Evolutionary conservation across 805 yeast genomes (phyloP), one percentile per base, ranked within the genome.

Genomic region (Cyberlindnera samutprakarnensis): DNA sequence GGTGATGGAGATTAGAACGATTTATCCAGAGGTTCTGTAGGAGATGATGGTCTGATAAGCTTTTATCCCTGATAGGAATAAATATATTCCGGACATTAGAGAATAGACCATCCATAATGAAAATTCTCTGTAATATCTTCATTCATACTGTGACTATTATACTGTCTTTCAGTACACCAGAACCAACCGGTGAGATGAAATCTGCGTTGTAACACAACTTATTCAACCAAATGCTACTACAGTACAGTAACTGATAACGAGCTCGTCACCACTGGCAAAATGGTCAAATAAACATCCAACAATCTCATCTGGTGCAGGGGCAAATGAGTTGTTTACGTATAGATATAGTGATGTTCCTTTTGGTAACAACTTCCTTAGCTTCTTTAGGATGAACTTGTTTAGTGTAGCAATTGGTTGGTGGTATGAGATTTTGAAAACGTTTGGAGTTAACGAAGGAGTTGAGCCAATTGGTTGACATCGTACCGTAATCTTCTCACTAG

Each of bases 401-500:
- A 73, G 49, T 2, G 74, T 68, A 4, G 66, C 57, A 30, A 71
- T 64, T 5, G 64, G 64, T 36, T 69, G 75, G 19, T 58, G 55
- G 15, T 62, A 49, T 11, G 73, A 63, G 3, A 72, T 70, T 36
- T 63, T 66, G 46, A 70, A 75, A 1, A 70, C 59, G 3, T 61
- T 55, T 0, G 82, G 82, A 2, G 48, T 55, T 4, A 78, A 56
- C 4, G 59, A 56, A 1, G 70, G 68, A 0, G 75, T 62, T 1
- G 80, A 67, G 0, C 84, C 84, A 21, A 78, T 70, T 2, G 84
- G 68, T 38, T 68, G 72, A 44, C 78, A 72, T 22, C 83, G 52
- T 7, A 76, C 56, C 1, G 70, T 63, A 12, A 75, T 42, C 26
- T 46, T 50, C 13, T 26, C 32, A 13, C 15, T 12, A 5, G 31